Percentiles rank a stretch among this genome's conserved stretches.
Evolutionary conservation across 1,284 basidiomycete genomes (phyloP).

Genomic region (Leucoagaricus sp.): DNA sequence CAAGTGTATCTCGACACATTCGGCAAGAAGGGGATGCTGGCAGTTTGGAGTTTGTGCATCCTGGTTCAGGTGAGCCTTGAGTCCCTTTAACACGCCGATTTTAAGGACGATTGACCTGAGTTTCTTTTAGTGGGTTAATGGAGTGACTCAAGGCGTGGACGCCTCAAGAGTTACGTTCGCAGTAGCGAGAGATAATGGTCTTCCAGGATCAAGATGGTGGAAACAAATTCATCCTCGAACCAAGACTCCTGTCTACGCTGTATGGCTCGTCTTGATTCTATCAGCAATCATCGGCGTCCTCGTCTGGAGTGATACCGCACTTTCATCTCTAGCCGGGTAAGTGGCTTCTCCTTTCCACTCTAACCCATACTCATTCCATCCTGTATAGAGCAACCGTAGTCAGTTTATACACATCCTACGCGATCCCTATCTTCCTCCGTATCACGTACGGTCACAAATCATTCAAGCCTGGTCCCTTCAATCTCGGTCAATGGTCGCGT

Average conservation of each 20-base stretch:
- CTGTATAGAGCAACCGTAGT: constrained; percentile 48
- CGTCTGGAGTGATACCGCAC: constrained; percentile 19
- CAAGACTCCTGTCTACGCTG: constrained; percentile 20
- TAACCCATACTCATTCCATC: not conserved
- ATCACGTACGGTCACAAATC: constrained; percentile 59
- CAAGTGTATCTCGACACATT: constrained; percentile 12
- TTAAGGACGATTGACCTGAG: not conserved
- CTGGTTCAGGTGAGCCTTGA: constrained; percentile 2
- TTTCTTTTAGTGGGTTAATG: constrained; percentile 20
- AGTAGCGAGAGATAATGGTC: constrained; percentile 21
- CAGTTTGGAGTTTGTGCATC: constrained; percentile 15
- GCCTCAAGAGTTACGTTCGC: constrained; percentile 22
- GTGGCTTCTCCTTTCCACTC: not conserved
- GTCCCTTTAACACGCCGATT: too few species aligned
- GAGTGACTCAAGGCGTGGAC: constrained; percentile 22
- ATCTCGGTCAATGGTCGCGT: constrained; percentile 54
- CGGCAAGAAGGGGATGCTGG: constrained; percentile 15
- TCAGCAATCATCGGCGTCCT: constrained; percentile 20
- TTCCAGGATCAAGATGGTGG: constrained; percentile 22
- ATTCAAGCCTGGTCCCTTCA: constrained; percentile 57
- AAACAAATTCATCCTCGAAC: constrained; percentile 20
- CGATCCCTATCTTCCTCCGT: constrained; percentile 61
- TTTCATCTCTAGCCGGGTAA: constrained; percentile 23
- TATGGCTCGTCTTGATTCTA: constrained; percentile 20
- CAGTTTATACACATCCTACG: constrained; percentile 44